phyloP scores from a whole-genome alignment of 805 yeast species.

The Candida patagonica region DNA sequence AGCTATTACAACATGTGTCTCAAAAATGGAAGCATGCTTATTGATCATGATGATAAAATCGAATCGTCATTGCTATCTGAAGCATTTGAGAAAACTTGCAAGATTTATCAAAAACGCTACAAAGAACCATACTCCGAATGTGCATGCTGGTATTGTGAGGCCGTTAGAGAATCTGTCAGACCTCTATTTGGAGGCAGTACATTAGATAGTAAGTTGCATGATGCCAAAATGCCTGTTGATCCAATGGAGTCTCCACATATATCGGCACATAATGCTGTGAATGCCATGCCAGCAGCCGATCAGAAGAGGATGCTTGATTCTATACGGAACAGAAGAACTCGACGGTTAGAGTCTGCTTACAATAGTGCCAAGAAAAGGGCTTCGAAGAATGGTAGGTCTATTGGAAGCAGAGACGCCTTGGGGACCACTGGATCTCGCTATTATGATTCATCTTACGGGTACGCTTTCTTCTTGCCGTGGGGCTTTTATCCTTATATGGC shows the following conservation, averaged over 20 bases:
- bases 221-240: neutral
- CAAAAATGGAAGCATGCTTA: slow-evolving; percentile 1
- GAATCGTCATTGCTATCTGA: slow-evolving; percentile 6
- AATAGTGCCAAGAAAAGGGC: neutral
- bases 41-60: slow-evolving; percentile 15
- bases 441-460: too few relatives aligned
- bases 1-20: slow-evolving; percentile 5
- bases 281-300: neutral
- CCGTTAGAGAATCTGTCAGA: slow-evolving; percentile 8
- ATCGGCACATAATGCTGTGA: slow-evolving; percentile 11
- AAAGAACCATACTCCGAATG: slow-evolving; percentile 12
- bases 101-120: slow-evolving; percentile 6
- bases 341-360: neutral
- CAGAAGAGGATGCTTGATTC: slow-evolving; percentile 1
- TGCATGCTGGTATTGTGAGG: slow-evolving; percentile 13
- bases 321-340: slow-evolving; percentile 5
- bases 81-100: slow-evolving; percentile 7
- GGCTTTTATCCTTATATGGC: too few relatives aligned
- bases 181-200: neutral
- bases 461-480: too few relatives aligned
- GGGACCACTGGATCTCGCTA: too few relatives aligned
- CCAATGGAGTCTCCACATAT: slow-evolving; percentile 7
- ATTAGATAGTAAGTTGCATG: neutral
- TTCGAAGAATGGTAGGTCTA: slow-evolving; percentile 2
- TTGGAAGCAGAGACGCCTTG: slow-evolving; percentile 1